Base-by-base conservation (phyloP, 805 yeast species). In the Blastobotrys robertii region DNA sequence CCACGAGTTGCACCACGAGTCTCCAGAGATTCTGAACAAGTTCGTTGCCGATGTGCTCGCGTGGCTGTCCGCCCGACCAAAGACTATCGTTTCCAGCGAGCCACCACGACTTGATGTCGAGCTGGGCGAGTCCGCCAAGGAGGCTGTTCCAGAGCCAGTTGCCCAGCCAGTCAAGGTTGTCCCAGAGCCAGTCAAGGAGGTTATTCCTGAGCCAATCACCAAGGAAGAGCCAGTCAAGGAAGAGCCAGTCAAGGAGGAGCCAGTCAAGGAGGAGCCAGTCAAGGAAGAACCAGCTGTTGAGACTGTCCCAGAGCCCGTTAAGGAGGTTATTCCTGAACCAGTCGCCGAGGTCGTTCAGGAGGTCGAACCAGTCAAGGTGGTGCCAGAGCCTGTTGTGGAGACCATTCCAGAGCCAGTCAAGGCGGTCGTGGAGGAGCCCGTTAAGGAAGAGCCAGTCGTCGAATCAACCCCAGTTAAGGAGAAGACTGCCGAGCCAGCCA, bases 1-100 rank as follows among this genome's bases (percentile, higher is more conserved):
- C 30, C 62, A 57, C 43, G 55, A 50, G 38, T 44, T 47, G 37
- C 41, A 38, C 37, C 30, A 40, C 15, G 44, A 44, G 38, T 30
- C 36, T 11, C 28, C 33, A 19, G 50, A 44, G 8, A 35, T 42
- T 41, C 35, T 38, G n/a, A 40, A 42, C 15, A 44, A 46, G 41
- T 45, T 45, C 34, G n/a, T 34, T 9, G 42, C 34, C 4, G 54
- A 49, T 32, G 34, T 50, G 12, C 25, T 51, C 8, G 41, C 30
- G n/a, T 52, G 56, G 56, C 36, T 52, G 12, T 45, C 43, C n/a
- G 42, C 22, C 19, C 50, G 43, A 43, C 9, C 34, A 19, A 39
- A 34, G 19, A 37, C 38, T 13, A 7, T 31, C 15, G 16, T 33
- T 33, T 13, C 16, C 35, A 8, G 35, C 35, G 14, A n/a, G 28